These are phyloP conservation scores for Lipomyces starkeyi DNA, from an alignment of 805 yeast species.

Conservation along the genomic window DNA sequence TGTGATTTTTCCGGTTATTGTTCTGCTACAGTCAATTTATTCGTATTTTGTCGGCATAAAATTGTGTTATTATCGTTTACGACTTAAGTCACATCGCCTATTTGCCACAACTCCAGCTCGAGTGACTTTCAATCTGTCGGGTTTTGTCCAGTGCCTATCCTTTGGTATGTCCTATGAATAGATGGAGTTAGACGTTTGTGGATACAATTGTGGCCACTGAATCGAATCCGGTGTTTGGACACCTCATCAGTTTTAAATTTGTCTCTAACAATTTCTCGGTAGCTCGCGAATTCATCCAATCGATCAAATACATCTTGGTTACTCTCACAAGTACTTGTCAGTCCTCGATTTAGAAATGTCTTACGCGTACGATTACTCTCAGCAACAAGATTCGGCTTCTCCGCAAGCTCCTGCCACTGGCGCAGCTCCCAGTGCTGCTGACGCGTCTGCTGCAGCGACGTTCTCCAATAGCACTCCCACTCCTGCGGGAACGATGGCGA, in stretches of 20 bases:
- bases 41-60: conserved; percentile 8
- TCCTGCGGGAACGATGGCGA: conserved; percentile 25
- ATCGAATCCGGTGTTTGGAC: neutral
- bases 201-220: neutral
- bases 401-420: conserved; percentile 31
- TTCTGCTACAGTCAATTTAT: conserved; percentile 4
- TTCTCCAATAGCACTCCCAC: conserved; percentile 28
- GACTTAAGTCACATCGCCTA: neutral
- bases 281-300: neutral
- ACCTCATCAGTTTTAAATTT: neutral
- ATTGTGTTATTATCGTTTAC: neutral
- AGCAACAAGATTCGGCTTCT: conserved; percentile 36
- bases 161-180: neutral
- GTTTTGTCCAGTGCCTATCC: neutral
- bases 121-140: neutral
- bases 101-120: neutral
- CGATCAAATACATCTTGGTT: neutral
- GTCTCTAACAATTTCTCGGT: neutral
- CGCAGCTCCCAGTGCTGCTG: conserved; percentile 24
- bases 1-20: conserved; percentile 7
- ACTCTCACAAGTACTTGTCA: neutral
- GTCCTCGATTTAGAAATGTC: conserved; percentile 26
- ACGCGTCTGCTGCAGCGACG: conserved; percentile 34
- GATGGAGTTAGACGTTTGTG: neutral
- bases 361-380: conserved; percentile 38